Conservation (phyloP, 2,329 filamentous ascomycete species). For the Ploettnerulaceae sp. region DNA sequence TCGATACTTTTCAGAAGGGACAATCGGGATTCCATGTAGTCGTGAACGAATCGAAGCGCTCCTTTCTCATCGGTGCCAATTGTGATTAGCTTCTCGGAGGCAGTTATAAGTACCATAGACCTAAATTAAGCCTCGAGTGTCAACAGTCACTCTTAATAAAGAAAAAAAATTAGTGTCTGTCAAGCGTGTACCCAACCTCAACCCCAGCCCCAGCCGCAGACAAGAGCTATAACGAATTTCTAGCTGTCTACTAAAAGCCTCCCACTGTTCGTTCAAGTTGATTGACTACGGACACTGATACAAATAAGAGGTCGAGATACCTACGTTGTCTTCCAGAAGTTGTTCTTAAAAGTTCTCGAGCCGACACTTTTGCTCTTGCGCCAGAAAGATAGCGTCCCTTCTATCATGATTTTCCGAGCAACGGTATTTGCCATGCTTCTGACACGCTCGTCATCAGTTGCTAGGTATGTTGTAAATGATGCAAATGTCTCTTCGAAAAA, state of each 20-base stretch:
- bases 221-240: too few species aligned
- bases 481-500: slow-evolving; percentile 33
- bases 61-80: slow-evolving; percentile 25
- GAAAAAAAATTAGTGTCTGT: too few species aligned
- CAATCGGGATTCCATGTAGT: slow-evolving; percentile 52
- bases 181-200: too few species aligned
- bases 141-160: background rate
- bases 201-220: too few species aligned
- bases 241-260: too few species aligned
- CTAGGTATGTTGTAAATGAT: slow-evolving; percentile 31
- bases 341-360: slow-evolving; percentile 24
- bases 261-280: background rate
- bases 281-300: background rate
- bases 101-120: slow-evolving; percentile 29
- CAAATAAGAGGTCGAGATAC: slow-evolving; percentile 11
- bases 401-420: slow-evolving; percentile 28
- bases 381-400: slow-evolving; percentile 25
- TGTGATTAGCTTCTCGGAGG: slow-evolving; percentile 29
- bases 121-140: slow-evolving; percentile 15
- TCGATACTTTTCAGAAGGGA: slow-evolving; percentile 41
- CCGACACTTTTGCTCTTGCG: slow-evolving; percentile 21
- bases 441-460: slow-evolving; percentile 33
- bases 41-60: slow-evolving; percentile 40
- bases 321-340: slow-evolving; percentile 37
- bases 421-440: slow-evolving; percentile 30